Conservation (phyloP, 805 yeast genomes). For the Saccharomycopsis sp. region DNA sequence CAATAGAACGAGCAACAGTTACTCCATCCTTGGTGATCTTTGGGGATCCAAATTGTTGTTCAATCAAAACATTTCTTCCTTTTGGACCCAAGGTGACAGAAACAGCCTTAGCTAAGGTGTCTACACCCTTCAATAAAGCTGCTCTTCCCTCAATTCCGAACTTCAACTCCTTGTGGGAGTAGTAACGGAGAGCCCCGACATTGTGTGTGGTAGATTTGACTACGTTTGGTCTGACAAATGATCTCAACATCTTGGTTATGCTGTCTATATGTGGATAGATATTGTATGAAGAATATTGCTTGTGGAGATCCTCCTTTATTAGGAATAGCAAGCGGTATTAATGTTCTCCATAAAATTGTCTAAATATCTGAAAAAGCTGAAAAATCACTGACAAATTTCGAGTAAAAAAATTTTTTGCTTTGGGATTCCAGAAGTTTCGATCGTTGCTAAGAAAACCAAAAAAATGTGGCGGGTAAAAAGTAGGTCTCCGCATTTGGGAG, state of each 20-base stretch:
- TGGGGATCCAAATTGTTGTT: constrained; percentile 94
- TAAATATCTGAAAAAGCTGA: neutral
- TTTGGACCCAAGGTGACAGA: constrained; percentile 96
- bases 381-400: neutral
- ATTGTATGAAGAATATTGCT: neutral
- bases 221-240: constrained; percentile 18
- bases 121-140: constrained; percentile 87
- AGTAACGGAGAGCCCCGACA: constrained; percentile 17
- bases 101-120: constrained; percentile 91
- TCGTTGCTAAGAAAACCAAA: neutral
- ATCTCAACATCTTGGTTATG: constrained; percentile 19
- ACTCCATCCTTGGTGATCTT: constrained; percentile 99
- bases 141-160: constrained; percentile 98
- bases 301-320: too few species aligned
- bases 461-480: neutral
- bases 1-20: constrained; percentile 85
- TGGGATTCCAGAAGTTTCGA: neutral
- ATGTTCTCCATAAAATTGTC: neutral
- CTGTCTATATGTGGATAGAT: neutral
- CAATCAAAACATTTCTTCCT: constrained; percentile 94
- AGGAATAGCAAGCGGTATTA: too few species aligned
- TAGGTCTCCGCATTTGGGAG: neutral
- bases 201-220: constrained; percentile 3
- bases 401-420: neutral
- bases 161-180: constrained; percentile 82